Evolutionary conservation across 2,329 filamentous ascomycete genomes (phyloP).

Genomic region (Arthroderma uncinatum): DNA sequence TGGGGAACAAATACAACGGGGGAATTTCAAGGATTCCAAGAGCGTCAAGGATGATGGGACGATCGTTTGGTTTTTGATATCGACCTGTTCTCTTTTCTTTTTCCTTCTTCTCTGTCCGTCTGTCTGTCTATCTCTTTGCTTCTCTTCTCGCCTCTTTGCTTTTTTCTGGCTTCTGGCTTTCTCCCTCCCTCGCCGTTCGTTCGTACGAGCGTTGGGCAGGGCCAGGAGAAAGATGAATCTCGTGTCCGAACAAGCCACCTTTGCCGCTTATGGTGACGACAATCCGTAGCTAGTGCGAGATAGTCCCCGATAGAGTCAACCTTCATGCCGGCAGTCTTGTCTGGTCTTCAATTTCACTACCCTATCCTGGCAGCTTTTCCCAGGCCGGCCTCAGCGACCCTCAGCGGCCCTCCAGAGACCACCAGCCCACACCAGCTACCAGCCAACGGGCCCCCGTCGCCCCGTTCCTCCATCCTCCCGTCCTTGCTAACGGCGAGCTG

Average conservation of each 20-base stretch:
- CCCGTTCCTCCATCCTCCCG: background rate
- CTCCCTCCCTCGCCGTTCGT: background rate
- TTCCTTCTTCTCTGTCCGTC: background rate
- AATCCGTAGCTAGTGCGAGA: conserved; percentile 3
- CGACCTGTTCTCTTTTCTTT: background rate
- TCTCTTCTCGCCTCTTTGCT: background rate
- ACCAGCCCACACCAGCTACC: background rate
- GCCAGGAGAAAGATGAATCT: background rate
- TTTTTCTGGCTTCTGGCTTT: background rate
- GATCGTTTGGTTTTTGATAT: conserved; percentile 2
- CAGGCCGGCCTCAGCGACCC: background rate
- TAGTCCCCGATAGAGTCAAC: conserved; percentile 4
- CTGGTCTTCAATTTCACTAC: background rate
- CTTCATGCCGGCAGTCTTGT: background rate
- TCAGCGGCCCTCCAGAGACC: background rate
- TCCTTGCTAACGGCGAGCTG: background rate
- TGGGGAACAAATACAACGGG: background rate
- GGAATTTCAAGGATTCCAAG: background rate
- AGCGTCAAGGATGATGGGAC: background rate
- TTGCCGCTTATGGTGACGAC: conserved; percentile 1
- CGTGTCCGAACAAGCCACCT: conserved; percentile 3
- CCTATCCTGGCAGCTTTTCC: background rate
- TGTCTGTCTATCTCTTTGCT: background rate
- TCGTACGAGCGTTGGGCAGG: background rate
- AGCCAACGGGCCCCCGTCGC: background rate